Evolutionary conservation across 1,139 yeast species (phyloP).

Genomic region (Protomyces inouyei): DNA sequence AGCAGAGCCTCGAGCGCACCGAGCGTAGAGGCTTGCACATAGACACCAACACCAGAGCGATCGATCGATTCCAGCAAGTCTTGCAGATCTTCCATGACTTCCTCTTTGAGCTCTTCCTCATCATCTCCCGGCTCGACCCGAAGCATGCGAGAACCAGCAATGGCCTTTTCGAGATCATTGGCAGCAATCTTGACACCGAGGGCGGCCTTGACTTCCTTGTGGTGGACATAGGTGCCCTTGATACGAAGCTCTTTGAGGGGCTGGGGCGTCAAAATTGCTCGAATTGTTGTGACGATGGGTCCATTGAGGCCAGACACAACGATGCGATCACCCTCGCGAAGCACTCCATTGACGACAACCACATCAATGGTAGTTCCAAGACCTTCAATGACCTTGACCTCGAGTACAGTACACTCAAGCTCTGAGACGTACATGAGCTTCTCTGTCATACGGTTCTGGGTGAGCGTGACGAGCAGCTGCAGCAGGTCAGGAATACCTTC

Average conservation of each 20-base stretch:
- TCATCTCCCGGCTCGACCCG: slow-evolving; percentile 97
- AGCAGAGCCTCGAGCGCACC: slow-evolving; percentile 96
- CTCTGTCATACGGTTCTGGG: slow-evolving; percentile 98
- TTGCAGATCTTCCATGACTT: slow-evolving; percentile 96
- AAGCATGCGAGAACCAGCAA: slow-evolving; percentile 93
- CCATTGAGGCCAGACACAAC: slow-evolving; percentile 98
- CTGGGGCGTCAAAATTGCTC: slow-evolving; percentile 96
- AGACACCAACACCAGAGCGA: slow-evolving; percentile 90
- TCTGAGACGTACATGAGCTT: slow-evolving; percentile 93
- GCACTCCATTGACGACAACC: slow-evolving; percentile 87
- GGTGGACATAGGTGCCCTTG: slow-evolving; percentile 71
- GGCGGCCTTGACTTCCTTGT: slow-evolving; percentile 97
- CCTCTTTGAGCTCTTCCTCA: slow-evolving; percentile 96
- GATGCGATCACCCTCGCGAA: slow-evolving; percentile 90
- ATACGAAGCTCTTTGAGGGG: slow-evolving; percentile 94
- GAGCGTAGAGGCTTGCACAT: slow-evolving; percentile 95
- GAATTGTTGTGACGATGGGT: slow-evolving; percentile 93
- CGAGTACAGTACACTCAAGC: slow-evolving; percentile 92
- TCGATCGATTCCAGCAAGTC: slow-evolving; percentile 93
- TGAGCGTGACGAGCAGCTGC: slow-evolving; percentile 88
- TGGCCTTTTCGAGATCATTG: slow-evolving; percentile 94
- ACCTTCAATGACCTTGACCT: slow-evolving; percentile 98
- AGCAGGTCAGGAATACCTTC: slow-evolving; percentile 99
- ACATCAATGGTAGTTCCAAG: slow-evolving; percentile 98
- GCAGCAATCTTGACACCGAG: slow-evolving; percentile 98